Base-by-base conservation (phyloP, 495 filamentous ascomycete genomes). In the Neurospora sp. region DNA sequence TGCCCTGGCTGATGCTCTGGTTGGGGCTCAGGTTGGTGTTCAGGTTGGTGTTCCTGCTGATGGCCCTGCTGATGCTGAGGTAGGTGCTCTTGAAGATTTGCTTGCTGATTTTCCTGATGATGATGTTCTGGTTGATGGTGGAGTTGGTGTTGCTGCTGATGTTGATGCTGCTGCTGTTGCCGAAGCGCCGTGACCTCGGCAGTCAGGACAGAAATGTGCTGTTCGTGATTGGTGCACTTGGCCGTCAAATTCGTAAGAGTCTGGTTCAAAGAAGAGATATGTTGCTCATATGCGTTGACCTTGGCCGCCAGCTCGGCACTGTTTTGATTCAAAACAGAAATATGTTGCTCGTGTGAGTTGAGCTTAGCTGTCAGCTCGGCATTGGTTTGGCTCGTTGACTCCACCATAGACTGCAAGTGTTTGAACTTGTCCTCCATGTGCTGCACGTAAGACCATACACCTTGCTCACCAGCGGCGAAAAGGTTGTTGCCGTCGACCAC, bases 371-470 rank as follows among this genome's bases (percentile, higher is more conserved):
- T 39, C 69, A 84, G 74, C 70, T 82, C 78, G 12, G 79, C 73
- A 20, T 76, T 74, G 72, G 16, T 74, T 49, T 76, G 75, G 39
- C 46, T 72, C 23, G 73, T 74, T 2, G 70, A 76, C 8, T 78
- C 75, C 23, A 83, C 74, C 71, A 83, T 78, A 10, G 81, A 78
- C 10, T 75, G 75, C 44, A 84, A 77, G 35, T 78, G 73, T 71
- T 85, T 84, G 14, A 87, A 77, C 75, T 82, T 81, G 4, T 84
- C 84, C 46, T 88, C 86, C 14, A 88, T 79, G n/a, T 79, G 81
- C 44, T 86, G 85, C 66, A 87, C 82, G 75, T 87, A 88, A 5
- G 82, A 74, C 84, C 83, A 87, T 11, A 88, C 74, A 20, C 80
- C 80, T 66, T 82, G 80, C 39, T 88, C 86, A 27, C 44, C 72